A percentile compares a stretch with the other conserved stretches of the same genome.
Conservation (phyloP, 1,284 basidiomycete species). For the Pseudozyma sp. region DNA sequence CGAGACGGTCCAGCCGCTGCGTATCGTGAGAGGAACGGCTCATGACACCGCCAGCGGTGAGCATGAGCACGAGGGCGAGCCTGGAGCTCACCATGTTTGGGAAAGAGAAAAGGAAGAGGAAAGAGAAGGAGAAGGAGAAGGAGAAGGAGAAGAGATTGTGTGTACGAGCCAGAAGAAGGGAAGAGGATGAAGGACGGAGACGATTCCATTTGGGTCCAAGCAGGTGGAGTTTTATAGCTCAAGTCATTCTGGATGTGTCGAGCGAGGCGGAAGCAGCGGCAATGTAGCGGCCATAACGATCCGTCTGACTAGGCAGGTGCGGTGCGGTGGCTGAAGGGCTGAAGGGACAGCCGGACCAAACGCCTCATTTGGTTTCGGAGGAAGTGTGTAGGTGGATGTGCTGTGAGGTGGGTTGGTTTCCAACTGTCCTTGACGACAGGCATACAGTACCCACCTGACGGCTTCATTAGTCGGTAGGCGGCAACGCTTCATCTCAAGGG, state of each 20-base stretch:
- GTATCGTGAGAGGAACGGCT: slow-evolving; percentile 14
- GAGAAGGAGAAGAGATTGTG: background rate
- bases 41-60: slow-evolving; percentile 47
- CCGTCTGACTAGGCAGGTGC: no score
- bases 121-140: background rate
- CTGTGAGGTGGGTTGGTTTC: no score
- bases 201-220: background rate
- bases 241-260: background rate
- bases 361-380: no score
- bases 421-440: no score
- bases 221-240: background rate
- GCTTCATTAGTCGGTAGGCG: no score
- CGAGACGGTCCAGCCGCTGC: slow-evolving; percentile 33
- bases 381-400: no score
- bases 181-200: background rate
- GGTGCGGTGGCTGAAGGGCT: no score
- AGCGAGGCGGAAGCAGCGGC: no score
- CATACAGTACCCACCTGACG: no score
- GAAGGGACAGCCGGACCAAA: no score
- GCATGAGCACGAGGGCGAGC: slow-evolving; percentile 37
- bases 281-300: no score
- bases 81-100: slow-evolving; percentile 36
- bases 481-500: no score
- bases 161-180: background rate
- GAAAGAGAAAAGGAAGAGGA: slow-evolving; percentile 1